Evolutionary conservation across 2,329 filamentous ascomycete species (phyloP).

Genomic region (Stromatinia cepivora): DNA sequence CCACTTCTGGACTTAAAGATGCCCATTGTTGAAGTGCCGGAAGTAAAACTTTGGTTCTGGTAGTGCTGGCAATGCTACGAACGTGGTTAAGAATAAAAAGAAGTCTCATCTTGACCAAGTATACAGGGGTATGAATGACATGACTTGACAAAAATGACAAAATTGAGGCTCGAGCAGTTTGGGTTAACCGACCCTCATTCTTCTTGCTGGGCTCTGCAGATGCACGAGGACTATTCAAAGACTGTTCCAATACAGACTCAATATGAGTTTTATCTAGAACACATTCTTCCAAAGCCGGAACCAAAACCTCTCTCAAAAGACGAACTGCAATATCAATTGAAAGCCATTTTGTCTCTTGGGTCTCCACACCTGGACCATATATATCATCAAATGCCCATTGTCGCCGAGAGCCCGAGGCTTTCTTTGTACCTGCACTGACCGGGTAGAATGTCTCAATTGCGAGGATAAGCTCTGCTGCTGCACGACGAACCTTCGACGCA

Average conservation of each 20-base stretch:
- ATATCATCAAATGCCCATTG: constrained; percentile 63
- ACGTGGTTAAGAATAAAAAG: constrained; percentile 71
- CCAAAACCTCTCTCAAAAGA: constrained; percentile 65
- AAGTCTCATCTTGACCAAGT: constrained; percentile 68
- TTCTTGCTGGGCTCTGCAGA: constrained; percentile 47
- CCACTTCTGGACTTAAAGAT: constrained; percentile 52
- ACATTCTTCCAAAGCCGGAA: constrained; percentile 81
- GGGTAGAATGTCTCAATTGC: constrained; percentile 55
- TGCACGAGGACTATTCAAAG: constrained; percentile 55
- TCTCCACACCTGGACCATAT: constrained; percentile 58
- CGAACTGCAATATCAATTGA: constrained; percentile 57
- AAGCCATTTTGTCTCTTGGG: constrained; percentile 56
- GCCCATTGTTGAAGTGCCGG: constrained; percentile 73
- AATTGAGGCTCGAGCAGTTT: constrained; percentile 63
- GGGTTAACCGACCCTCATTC: constrained; percentile 50
- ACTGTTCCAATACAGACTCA: constrained; percentile 59
- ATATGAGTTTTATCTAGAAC: constrained; percentile 76
- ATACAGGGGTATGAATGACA: constrained; percentile 64
- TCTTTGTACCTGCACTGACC: constrained; percentile 44
- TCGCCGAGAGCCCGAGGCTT: constrained; percentile 42
- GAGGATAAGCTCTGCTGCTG: constrained; percentile 67
- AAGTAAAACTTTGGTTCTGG: constrained; percentile 74
- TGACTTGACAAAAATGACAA: constrained; percentile 75
- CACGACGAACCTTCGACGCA: constrained; percentile 72
- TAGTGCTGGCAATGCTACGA: constrained; percentile 67